Evolutionary conservation across 441 rosid species (phyloP).

Genomic region (Euphorbia corollata): DNA sequence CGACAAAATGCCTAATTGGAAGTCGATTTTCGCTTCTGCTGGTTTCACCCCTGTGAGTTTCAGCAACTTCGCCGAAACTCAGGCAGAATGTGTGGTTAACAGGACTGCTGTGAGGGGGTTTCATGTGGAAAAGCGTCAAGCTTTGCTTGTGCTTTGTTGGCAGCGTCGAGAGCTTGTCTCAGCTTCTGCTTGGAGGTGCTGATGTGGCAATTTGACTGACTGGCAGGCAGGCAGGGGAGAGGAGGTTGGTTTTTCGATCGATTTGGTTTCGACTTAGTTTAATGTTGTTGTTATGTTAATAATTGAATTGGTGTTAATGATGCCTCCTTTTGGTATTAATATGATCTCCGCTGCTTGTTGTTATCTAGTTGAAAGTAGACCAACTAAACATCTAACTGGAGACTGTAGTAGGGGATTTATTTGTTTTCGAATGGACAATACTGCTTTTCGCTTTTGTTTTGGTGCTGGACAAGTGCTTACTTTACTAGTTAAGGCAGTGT

Average conservation of each 20-base stretch:
- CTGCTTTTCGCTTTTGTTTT: no score
- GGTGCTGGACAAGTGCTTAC: slow-evolving; percentile 6
- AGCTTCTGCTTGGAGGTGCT: slow-evolving; percentile 63
- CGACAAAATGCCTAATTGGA: slow-evolving; percentile 43
- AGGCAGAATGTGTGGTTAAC: slow-evolving; percentile 56
- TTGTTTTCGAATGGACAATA: no score
- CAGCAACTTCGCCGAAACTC: slow-evolving; percentile 54
- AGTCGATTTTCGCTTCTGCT: slow-evolving; percentile 31
- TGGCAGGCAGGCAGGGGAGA: slow-evolving; percentile 11
- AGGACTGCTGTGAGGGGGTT: slow-evolving; percentile 52
- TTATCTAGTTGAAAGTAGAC: not conserved
- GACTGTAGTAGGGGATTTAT: no score
- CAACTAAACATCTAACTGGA: no score
- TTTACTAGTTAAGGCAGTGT: slow-evolving; percentile 17
- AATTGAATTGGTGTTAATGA: slow-evolving; percentile 25
- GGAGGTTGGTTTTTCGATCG: slow-evolving; percentile 18
- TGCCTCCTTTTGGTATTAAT: slow-evolving; percentile 26
- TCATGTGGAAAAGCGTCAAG: slow-evolving; percentile 55
- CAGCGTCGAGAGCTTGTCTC: slow-evolving; percentile 52
- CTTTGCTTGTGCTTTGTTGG: slow-evolving; percentile 60
- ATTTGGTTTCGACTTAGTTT: slow-evolving; percentile 28
- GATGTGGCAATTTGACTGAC: slow-evolving; percentile 15
- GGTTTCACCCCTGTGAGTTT: slow-evolving; percentile 52
- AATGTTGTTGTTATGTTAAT: slow-evolving; percentile 23
- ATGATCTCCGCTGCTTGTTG: slow-evolving; percentile 26